These are phyloP conservation scores for Ustulina deusta DNA, from an alignment of 2,329 filamentous ascomycete species.

Conservation along the genomic window DNA sequence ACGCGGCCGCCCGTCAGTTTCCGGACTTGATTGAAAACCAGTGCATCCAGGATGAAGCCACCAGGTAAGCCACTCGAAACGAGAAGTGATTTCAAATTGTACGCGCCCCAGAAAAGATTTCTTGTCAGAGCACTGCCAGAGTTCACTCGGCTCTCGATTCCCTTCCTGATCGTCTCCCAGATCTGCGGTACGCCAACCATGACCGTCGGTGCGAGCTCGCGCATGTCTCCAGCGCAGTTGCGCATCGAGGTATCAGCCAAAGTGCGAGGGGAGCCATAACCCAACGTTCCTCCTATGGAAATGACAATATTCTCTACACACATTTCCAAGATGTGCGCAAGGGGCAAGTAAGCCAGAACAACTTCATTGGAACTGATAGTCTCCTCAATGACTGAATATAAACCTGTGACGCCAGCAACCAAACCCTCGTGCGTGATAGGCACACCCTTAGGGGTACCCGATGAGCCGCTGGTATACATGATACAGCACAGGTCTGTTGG, in stretches of 20 bases:
- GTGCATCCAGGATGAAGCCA: slow-evolving; percentile 76
- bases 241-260: slow-evolving; percentile 86
- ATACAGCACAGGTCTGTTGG: slow-evolving; percentile 85
- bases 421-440: slow-evolving; percentile 84
- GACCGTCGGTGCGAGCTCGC: slow-evolving; percentile 88
- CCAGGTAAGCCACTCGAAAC: slow-evolving; percentile 72
- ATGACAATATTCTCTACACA: slow-evolving; percentile 92
- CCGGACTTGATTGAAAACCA: slow-evolving; percentile 94
- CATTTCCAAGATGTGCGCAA: slow-evolving; percentile 97
- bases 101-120: slow-evolving; percentile 80
- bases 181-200: slow-evolving; percentile 95
- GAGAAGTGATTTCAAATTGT: slow-evolving; percentile 70
- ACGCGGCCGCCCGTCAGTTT: slow-evolving; percentile 89
- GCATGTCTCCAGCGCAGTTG: slow-evolving; percentile 94
- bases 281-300: slow-evolving; percentile 90
- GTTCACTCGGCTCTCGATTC: slow-evolving; percentile 84
- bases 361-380: slow-evolving; percentile 82
- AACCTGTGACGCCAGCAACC: slow-evolving; percentile 84
- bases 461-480: slow-evolving; percentile 90
- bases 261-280: slow-evolving; percentile 91
- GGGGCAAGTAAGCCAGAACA: slow-evolving; percentile 89
- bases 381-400: slow-evolving; percentile 80
- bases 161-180: slow-evolving; percentile 98
- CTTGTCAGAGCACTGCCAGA: slow-evolving; percentile 75
- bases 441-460: slow-evolving; percentile 89